Base-by-base conservation (phyloP, 345 rosid species). In the Theobroma cacao region DNA sequence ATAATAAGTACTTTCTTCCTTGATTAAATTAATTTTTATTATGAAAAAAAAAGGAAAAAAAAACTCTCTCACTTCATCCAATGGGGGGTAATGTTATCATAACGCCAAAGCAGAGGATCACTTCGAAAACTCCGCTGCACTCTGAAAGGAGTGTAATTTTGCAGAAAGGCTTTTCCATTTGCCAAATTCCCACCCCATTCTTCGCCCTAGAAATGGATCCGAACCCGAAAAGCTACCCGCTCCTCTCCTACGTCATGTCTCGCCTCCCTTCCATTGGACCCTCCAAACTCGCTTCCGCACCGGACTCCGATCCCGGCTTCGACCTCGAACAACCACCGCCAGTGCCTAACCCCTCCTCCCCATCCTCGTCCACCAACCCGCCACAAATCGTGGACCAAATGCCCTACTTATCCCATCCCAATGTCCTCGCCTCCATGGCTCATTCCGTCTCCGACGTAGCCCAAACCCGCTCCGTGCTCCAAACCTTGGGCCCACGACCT, bases 161-260 rank as follows among this genome's bases (percentile, higher is more conserved):
- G 45, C 9, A 41, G n/a, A 41, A 41, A 41, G 10, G 9, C 10
- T 5, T 41, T 41, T 5, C 45, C 45, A 41, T 41, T 41, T 11
- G 7, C 45, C 45, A 41, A 41, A 41, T 41, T 11, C 9, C 45
- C 9, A 6, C 45, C 45, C 90, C 75, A 77, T 60, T 2, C 64
- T 60, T 22, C 64, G n/a, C 79, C 80, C 36, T 3, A 11, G 61
- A 80, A 30, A 92, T 92, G 97, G 98, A 96, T 77, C 97, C 97
- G 1, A 90, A 87, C 79, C 91, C 93, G 55, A 86, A 84, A 48
- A 80, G 81, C 40, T 87, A 85, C 81, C 99, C 99, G 30, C 80
- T 96, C 67, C 98, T 96, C 47, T 94, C 98, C 77, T 96, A 92
- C 86, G 93, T 96, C 82, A 81, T 94, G 84, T 81, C 84, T 71